Conservation (phyloP, 345 rosid genomes). For the Brassica cretica region DNA sequence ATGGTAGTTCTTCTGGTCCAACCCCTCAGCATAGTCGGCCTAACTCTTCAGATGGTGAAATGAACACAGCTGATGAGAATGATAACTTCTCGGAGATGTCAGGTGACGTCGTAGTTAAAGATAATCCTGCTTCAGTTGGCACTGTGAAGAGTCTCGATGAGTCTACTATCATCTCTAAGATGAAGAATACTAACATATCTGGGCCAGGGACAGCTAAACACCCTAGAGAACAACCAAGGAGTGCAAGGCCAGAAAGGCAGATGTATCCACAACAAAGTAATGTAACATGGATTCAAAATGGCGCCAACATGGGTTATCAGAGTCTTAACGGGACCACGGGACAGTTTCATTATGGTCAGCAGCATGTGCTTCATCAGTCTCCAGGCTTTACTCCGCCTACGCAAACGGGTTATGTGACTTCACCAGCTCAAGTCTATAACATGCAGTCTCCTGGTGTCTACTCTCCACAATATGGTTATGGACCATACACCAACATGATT, state of each 20-base stretch:
- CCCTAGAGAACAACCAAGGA: constrained; percentile 38
- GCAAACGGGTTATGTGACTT: constrained; percentile 41
- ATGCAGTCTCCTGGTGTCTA: constrained; percentile 41
- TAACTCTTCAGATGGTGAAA: constrained; percentile 44
- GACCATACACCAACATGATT: constrained; percentile 43
- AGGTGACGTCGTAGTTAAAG: constrained; percentile 21
- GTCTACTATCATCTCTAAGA: constrained; percentile 29
- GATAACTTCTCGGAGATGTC: constrained; percentile 35
- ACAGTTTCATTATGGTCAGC: constrained; percentile 47
- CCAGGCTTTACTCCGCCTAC: constrained; percentile 52
- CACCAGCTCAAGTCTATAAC: constrained; percentile 49
- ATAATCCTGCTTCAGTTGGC: constrained; percentile 28
- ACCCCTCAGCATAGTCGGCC: constrained; percentile 48
- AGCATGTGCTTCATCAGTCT: constrained; percentile 45
- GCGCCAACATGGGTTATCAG: constrained; percentile 31
- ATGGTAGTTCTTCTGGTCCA: constrained; percentile 40
- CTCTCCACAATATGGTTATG: constrained; percentile 51
- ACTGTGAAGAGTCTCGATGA: constrained; percentile 33
- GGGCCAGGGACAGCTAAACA: constrained; percentile 27
- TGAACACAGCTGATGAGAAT: constrained; percentile 38
- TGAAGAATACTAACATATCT: constrained; percentile 47
- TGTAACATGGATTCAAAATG: constrained; percentile 44
- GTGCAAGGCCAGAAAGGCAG: constrained; percentile 35
- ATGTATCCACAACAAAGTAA: constrained; percentile 40
- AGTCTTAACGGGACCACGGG: constrained; percentile 30